A percentile compares a stretch with the other conserved stretches of the same genome.
Evolutionary conservation across 2,329 filamentous ascomycete species (phyloP).

Genomic region (Fusarium bactridioides): DNA sequence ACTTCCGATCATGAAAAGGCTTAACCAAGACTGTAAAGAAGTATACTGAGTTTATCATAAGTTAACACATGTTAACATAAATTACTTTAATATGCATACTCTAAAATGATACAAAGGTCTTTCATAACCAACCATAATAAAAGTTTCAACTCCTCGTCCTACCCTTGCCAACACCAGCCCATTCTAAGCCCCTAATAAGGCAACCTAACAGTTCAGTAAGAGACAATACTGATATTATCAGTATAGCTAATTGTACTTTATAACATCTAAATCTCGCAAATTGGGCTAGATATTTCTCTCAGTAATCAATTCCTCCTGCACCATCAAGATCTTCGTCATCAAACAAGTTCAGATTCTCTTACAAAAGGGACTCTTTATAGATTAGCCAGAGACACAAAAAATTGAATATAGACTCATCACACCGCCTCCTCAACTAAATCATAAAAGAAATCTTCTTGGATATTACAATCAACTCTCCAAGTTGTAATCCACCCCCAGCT

Average conservation of each 20-base stretch:
- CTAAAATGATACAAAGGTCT: rapidly evolving
- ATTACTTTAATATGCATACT: not conserved
- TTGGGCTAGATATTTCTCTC: rapidly evolving
- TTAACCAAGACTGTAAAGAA: no score
- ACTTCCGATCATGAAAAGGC: not conserved
- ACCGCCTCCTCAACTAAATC: not conserved
- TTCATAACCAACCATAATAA: not conserved
- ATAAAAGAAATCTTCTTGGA: rapidly evolving
- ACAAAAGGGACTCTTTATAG: not conserved
- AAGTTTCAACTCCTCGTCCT: not conserved
- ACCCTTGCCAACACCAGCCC: not conserved
- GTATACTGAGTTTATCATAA: no score
- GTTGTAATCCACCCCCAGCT: not conserved
- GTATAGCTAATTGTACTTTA: rapidly evolving
- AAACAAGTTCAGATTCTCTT: not conserved
- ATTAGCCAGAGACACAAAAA: not conserved
- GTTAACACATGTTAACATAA: no score
- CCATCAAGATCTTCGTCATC: rapidly evolving
- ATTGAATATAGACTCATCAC: not conserved
- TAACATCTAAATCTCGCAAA: rapidly evolving
- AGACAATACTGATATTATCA: rapidly evolving
- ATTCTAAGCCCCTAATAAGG: not conserved
- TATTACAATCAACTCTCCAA: no score
- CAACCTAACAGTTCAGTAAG: rapidly evolving
- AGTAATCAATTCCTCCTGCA: rapidly evolving